Conservation (phyloP, 1,284 basidiomycete species). For the Cystobasidium sp. region DNA sequence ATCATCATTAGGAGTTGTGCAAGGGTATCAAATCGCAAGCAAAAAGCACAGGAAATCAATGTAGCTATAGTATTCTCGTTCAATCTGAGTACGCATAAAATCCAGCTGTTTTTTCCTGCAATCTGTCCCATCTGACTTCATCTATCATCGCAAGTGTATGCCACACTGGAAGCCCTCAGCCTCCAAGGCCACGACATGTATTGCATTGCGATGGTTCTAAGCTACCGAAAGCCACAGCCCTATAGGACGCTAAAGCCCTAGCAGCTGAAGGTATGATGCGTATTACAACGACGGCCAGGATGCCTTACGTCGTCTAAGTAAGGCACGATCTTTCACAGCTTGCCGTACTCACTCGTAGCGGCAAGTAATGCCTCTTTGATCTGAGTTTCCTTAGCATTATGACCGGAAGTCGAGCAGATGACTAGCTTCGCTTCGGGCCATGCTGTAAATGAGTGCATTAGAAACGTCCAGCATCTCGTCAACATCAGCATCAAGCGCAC, state of each 20-base stretch:
- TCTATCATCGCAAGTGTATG: neutral
- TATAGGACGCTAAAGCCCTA: neutral
- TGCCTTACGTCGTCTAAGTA: neutral
- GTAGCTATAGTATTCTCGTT: slow-evolving; percentile 24
- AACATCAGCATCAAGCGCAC: slow-evolving; percentile 44
- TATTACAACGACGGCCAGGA: neutral
- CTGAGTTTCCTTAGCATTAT: slow-evolving; percentile 79
- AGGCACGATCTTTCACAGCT: neutral
- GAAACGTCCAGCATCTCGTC: neutral
- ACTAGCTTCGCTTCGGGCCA: slow-evolving; percentile 70
- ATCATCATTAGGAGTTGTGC: neutral
- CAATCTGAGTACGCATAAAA: slow-evolving; percentile 7
- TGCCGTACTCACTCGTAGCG: slow-evolving; percentile 58
- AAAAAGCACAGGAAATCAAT: slow-evolving; percentile 3
- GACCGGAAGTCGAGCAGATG: slow-evolving; percentile 66
- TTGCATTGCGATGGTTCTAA: no score
- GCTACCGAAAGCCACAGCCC: no score
- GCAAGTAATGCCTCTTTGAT: slow-evolving; percentile 74
- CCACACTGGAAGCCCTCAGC: neutral
- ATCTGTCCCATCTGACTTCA: neutral
- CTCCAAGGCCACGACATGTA: no score
- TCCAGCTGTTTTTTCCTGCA: slow-evolving; percentile 23
- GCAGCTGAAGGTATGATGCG: neutral
- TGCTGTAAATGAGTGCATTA: slow-evolving; percentile 70
- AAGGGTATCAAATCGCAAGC: neutral